These are phyloP conservation scores for Fennellomyces sp. DNA, from an alignment of 371 early-diverging fungal genomes.

Conservation along the genomic window DNA sequence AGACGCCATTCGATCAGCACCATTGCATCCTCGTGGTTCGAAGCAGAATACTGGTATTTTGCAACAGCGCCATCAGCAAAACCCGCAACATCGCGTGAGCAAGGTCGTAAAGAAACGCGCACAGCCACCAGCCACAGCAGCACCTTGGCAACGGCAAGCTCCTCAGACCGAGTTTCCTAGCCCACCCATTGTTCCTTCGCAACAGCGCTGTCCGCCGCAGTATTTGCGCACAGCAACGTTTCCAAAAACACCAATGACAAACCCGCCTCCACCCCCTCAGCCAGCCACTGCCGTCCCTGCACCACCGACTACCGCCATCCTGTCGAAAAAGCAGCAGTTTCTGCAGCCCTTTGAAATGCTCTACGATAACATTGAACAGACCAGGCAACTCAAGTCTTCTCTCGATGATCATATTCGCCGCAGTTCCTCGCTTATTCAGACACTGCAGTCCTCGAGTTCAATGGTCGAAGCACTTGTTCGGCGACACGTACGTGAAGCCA, in stretches of 20 bases:
- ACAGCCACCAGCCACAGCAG: slow-evolving; percentile 21
- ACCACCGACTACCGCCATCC: slow-evolving; percentile 7
- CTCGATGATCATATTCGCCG: slow-evolving; percentile 79
- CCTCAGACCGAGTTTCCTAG: slow-evolving; percentile 33
- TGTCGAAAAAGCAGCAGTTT: slow-evolving; percentile 48
- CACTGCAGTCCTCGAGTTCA: slow-evolving; percentile 67
- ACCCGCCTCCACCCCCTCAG: slow-evolving; percentile 1
- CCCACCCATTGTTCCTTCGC: slow-evolving; percentile 53
- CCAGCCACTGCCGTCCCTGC: not conserved
- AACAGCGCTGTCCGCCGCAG: slow-evolving; percentile 22
- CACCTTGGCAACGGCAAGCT: slow-evolving; percentile 24
- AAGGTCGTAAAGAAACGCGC: slow-evolving; percentile 15
- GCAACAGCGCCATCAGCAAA: not conserved
- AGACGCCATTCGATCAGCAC: slow-evolving; percentile 54
- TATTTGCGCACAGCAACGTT: slow-evolving; percentile 17
- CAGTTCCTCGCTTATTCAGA: slow-evolving; percentile 73
- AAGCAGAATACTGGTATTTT: slow-evolving; percentile 3
- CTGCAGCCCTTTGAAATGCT: slow-evolving; percentile 60
- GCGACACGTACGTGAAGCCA: slow-evolving; percentile 46
- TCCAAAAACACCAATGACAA: slow-evolving; percentile 14
- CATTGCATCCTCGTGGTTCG: slow-evolving; percentile 30
- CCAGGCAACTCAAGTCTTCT: slow-evolving; percentile 54
- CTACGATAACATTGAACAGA: slow-evolving; percentile 61
- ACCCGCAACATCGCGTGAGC: slow-evolving; percentile 8
- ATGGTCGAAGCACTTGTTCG: slow-evolving; percentile 81